Base-by-base conservation (phyloP, 306 rosid species). In the Cucurbita ficifolia region DNA sequence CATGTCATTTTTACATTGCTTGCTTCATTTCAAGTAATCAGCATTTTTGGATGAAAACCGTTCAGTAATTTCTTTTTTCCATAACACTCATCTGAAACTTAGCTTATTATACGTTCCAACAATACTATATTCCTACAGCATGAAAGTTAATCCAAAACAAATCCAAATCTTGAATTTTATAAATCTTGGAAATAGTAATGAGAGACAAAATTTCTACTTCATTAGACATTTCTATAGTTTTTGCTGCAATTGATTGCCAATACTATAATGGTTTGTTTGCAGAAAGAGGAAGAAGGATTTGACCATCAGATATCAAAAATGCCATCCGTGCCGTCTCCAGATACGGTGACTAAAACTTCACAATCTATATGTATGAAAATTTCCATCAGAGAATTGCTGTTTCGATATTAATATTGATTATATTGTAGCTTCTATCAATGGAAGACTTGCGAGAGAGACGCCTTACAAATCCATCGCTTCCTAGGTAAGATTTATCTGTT, bases 11-110 rank as follows among this genome's bases (percentile, higher is more conserved):
- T 94, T 85, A 87, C 97, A 67, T 75, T 94, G 81, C 43, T 86
- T 49, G 95, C 98, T 73, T 94, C 98, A 69, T 94, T 94, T 82
- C 94, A 94, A 64, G 98, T 90, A 90, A 80, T 75, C 68, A 63
- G 9, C 16, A 29, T 52, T 13, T 10, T 18, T 35, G 7, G 48
- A 29, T 69, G 22, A 13, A 24, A 62, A 13, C 54, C 22, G 40
- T 70, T 18, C 35, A 19, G 56, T 19, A 43, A 24, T 22, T 12
- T 33, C 6, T 5, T 19, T 36, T 72, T 11, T 65, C 53, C 71
- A 65, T 65, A 65, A 42, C 17, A 11, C 11, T n/a, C 72, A 19
- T 10, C 1, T 5, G 52, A 65, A 40, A 40, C 72, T 65, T 42
- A 38, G 48, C 69, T 38, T 17, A 17, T 40, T 42, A 64, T 16